phyloP scores from a whole-genome alignment of 2,329 filamentous ascomycete genomes.

The Ophiostoma montium region DNA sequence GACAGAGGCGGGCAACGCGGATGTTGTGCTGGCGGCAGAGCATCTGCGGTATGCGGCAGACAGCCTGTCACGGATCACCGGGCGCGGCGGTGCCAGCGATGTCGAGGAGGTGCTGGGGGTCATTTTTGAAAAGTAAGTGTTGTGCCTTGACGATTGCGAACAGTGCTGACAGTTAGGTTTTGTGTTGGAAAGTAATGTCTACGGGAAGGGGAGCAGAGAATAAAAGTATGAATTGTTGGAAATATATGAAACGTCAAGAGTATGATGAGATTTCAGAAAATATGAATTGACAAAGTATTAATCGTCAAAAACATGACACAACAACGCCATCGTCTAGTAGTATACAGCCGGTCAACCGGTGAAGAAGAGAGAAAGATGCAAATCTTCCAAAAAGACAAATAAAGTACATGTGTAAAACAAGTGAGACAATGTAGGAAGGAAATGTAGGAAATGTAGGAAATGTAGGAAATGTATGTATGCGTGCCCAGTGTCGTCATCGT shows the following conservation, averaged over 20 bases:
- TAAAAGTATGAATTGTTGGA: too few relatives aligned
- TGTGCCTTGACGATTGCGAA: not conserved
- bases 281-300: not conserved
- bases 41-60: conserved; percentile 69
- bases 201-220: too few relatives aligned
- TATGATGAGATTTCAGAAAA: not conserved
- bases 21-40: conserved; percentile 85
- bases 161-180: conserved; percentile 22
- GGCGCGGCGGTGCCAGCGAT: conserved; percentile 69
- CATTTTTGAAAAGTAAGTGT: conserved; percentile 85
- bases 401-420: too few relatives aligned
- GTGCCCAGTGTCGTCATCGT: not conserved
- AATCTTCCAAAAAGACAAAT: not conserved
- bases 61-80: conserved; percentile 75
- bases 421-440: too few relatives aligned
- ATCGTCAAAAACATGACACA: too few relatives aligned
- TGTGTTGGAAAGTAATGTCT: conserved; percentile 29
- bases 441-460: too few relatives aligned
- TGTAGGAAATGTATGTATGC: too few relatives aligned
- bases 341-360: not conserved
- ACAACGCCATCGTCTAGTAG: not conserved
- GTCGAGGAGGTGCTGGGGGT: conserved; percentile 93
- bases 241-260: not conserved
- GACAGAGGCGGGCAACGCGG: conserved; percentile 23
- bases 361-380: not conserved